Percentiles rank a stretch among this genome's conserved stretches.
These are phyloP conservation scores for Zanthoxylum bungeanum DNA, from an alignment of 345 rosid species.

Conservation along the genomic window DNA sequence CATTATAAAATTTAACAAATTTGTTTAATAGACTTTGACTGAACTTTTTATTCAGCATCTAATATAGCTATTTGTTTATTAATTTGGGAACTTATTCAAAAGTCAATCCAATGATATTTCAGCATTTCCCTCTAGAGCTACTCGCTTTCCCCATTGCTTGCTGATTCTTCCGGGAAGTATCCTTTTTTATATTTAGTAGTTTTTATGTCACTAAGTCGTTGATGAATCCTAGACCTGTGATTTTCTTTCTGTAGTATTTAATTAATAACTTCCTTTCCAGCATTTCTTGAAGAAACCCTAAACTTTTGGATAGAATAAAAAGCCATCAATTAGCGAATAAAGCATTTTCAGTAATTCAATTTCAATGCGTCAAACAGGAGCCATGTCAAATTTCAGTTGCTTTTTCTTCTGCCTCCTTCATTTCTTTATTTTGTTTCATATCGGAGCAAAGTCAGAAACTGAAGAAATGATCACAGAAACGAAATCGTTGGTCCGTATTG, in stretches of 20 bases:
- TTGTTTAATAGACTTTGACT: neutral
- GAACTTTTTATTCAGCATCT: too few relatives aligned
- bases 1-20: too few relatives aligned
- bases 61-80: too few relatives aligned
- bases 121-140: neutral
- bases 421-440: neutral
- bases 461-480: neutral
- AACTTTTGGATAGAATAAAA: too few relatives aligned
- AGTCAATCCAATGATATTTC: neutral
- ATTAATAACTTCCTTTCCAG: neutral
- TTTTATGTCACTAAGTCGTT: neutral
- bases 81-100: neutral
- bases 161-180: neutral
- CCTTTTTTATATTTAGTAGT: neutral
- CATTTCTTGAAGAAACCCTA: neutral
- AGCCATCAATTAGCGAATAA: neutral
- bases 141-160: neutral
- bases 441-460: neutral
- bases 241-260: neutral
- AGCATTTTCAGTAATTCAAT: too few relatives aligned
- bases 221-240: neutral
- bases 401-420: neutral
- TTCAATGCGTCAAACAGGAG: too few relatives aligned
- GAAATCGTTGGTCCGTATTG: constrained; percentile 10
- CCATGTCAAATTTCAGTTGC: neutral